Conservation (phyloP, 192 early-diverging fungal genomes). For the Podila verticillata region DNA sequence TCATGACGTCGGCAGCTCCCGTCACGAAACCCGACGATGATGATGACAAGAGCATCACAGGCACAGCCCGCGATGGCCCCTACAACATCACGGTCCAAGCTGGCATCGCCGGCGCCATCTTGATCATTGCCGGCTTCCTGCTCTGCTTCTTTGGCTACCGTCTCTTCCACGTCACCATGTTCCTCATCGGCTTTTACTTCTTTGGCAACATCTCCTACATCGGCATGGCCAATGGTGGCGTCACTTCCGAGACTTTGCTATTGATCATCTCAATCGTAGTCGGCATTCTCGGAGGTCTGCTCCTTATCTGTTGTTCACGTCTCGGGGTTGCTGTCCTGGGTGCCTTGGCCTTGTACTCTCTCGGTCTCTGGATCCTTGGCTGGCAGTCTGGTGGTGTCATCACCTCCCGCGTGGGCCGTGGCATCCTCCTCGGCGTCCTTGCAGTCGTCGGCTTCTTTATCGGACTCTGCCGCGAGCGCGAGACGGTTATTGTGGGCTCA, state of each 20-base stretch:
- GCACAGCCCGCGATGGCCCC: conserved; percentile 4
- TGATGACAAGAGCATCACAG: background rate
- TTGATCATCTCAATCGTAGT: conserved; percentile 47
- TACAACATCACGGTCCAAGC: conserved; percentile 50
- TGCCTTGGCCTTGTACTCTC: conserved; percentile 46
- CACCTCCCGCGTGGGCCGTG: conserved; percentile 38
- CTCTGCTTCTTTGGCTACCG: conserved; percentile 62
- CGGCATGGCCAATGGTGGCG: conserved; percentile 56
- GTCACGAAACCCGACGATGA: conserved; percentile 2
- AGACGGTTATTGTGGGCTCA: conserved; percentile 58
- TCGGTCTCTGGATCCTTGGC: conserved; percentile 56
- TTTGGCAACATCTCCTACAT: conserved; percentile 61
- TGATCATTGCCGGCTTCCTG: conserved; percentile 53
- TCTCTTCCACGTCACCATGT: conserved; percentile 59
- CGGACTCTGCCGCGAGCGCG: conserved; percentile 64
- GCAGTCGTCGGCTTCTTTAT: conserved; percentile 40
- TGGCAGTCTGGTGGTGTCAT: conserved; percentile 50
- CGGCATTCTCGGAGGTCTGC: conserved; percentile 39
- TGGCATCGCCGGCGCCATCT: conserved; percentile 54
- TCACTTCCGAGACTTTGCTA: conserved; percentile 44
- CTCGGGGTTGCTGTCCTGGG: conserved; percentile 52
- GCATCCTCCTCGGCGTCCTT: conserved; percentile 47
- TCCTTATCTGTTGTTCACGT: conserved; percentile 45
- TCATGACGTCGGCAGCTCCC: conserved; percentile 30
- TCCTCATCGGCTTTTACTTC: conserved; percentile 57